These are phyloP conservation scores for Aegilops speltoides DNA, from an alignment of 176 grass and related monocot genomes.

Conservation along the genomic window DNA sequence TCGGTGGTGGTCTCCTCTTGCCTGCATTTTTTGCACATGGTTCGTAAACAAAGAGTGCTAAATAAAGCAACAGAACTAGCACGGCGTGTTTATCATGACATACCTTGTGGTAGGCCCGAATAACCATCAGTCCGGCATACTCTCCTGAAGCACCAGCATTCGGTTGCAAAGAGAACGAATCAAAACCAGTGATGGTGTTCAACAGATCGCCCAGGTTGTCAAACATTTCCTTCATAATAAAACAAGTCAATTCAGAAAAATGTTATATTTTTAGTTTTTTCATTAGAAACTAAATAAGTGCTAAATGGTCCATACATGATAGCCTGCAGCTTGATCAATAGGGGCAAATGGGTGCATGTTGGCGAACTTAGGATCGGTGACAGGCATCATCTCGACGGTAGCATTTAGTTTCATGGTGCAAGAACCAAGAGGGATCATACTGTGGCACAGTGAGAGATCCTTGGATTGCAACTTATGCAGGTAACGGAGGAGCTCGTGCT, in stretches of 20 bases:
- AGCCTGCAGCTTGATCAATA: constrained; percentile 75
- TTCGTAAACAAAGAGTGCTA: constrained; percentile 31
- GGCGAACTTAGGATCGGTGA: constrained; percentile 87
- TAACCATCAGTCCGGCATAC: constrained; percentile 99
- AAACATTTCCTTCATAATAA: constrained; percentile 86
- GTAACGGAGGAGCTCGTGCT: constrained; percentile 96
- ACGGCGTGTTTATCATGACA: not conserved
- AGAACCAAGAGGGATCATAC: constrained; percentile 99
- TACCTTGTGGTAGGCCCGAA: constrained; percentile 88
- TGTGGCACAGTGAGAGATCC: constrained; percentile 96
- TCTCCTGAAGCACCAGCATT: constrained; percentile 99
- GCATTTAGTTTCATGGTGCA: constrained; percentile 99
- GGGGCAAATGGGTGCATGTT: constrained; percentile 93
- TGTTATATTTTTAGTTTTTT: not conserved
- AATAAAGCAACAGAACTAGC: constrained; percentile 1
- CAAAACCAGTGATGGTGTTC: constrained; percentile 87
- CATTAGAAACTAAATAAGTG: not conserved
- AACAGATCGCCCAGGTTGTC: constrained; percentile 86
- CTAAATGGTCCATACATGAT: constrained; percentile 56
- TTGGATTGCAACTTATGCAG: constrained; percentile 88
- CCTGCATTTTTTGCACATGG: constrained; percentile 45
- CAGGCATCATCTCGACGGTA: constrained; percentile 98
- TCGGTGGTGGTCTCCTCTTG: constrained; percentile 87
- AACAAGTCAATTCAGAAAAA: constrained; percentile 24
- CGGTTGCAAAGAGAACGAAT: constrained; percentile 99